Percentiles rank a stretch among this genome's conserved stretches.
phyloP scores from a whole-genome alignment of 1,284 basidiomycete genomes.

The Boletus austroedulis region DNA sequence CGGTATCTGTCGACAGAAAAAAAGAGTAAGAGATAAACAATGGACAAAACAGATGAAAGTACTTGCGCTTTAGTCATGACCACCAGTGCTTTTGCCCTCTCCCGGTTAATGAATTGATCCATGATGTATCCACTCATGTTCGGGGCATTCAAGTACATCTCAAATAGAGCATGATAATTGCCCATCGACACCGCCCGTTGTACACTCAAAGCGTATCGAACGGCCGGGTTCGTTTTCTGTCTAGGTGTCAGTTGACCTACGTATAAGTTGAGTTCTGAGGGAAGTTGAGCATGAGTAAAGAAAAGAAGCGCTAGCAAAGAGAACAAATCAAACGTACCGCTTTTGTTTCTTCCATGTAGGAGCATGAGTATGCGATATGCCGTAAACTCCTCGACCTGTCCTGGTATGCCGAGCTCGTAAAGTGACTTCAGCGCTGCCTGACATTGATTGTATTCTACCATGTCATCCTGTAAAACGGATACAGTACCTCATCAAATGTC shows the following conservation, averaged over 20 bases:
- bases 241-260: slow-evolving; percentile 92
- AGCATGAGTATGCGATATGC: slow-evolving; percentile 98
- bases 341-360: slow-evolving; percentile 89
- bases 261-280: slow-evolving; percentile 86
- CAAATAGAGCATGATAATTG: slow-evolving; percentile 93
- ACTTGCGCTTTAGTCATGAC: slow-evolving; percentile 90
- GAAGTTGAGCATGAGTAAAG: slow-evolving; percentile 15
- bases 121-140: slow-evolving; percentile 99
- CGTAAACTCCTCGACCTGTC: slow-evolving; percentile 91
- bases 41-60: background rate
- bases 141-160: slow-evolving; percentile 80
- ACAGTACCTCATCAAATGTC: slow-evolving; percentile 11
- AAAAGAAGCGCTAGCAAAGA: background rate
- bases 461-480: slow-evolving; percentile 66
- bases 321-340: slow-evolving; percentile 58
- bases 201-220: slow-evolving; percentile 87
- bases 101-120: slow-evolving; percentile 96
- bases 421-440: slow-evolving; percentile 88
- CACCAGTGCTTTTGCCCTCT: slow-evolving; percentile 83
- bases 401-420: slow-evolving; percentile 90
- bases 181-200: slow-evolving; percentile 87
- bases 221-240: slow-evolving; percentile 79
- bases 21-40: slow-evolving; percentile 7
- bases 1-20: slow-evolving; percentile 66
- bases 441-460: slow-evolving; percentile 99